Conservation (phyloP, 345 rosid species). For the Kernera saxatilis region DNA sequence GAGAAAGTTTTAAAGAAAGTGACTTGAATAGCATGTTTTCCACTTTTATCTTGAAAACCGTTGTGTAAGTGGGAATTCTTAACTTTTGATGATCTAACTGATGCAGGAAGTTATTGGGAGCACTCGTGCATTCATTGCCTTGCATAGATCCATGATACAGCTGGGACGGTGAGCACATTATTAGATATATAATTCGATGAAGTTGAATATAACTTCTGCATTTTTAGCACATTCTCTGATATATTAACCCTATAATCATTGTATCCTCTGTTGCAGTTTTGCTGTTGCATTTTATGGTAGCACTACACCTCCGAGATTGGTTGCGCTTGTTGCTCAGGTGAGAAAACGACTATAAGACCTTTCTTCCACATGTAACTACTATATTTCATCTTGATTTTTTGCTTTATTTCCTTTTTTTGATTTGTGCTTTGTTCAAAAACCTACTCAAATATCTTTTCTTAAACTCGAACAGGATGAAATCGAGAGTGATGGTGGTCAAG, state of each 20-base stretch:
- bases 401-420: neutral
- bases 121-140: slow-evolving; percentile 66
- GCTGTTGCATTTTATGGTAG: slow-evolving; percentile 79
- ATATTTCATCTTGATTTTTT: neutral
- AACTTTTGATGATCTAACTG: slow-evolving; percentile 10
- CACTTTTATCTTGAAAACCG: neutral
- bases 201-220: slow-evolving; percentile 3
- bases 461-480: slow-evolving; percentile 67
- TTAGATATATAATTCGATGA: neutral
- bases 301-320: slow-evolving; percentile 64
- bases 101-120: slow-evolving; percentile 91
- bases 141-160: slow-evolving; percentile 78
- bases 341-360: slow-evolving; percentile 19
- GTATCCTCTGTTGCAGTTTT: slow-evolving; percentile 43
- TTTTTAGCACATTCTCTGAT: neutral
- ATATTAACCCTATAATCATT: neutral
- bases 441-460: slow-evolving; percentile 5
- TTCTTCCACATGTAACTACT: neutral
- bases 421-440: slow-evolving; percentile 10
- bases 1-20: neutral
- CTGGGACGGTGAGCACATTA: slow-evolving; percentile 63
- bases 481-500: slow-evolving; percentile 59
- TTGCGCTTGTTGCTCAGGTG: slow-evolving; percentile 92
- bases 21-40: neutral
- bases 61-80: neutral